phyloP scores from a whole-genome alignment of 805 yeast species.

The Wickerhamiella bombiphila region DNA sequence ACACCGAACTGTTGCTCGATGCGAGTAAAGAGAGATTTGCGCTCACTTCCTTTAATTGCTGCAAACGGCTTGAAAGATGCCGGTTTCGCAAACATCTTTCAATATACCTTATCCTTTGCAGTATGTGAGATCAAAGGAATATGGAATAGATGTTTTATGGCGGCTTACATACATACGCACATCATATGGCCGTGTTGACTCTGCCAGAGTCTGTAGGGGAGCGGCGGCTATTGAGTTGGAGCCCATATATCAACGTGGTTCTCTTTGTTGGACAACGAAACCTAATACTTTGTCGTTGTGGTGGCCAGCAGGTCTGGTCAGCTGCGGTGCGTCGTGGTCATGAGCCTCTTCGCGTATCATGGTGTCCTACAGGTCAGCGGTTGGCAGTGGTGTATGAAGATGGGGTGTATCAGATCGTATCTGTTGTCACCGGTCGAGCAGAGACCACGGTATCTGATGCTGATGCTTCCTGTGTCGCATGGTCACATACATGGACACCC shows the following conservation, averaged over 20 bases:
- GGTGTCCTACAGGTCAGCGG: constrained; percentile 29
- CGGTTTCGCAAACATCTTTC: constrained; percentile 18
- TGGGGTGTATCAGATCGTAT: constrained; percentile 30
- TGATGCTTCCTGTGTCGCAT: constrained; percentile 4
- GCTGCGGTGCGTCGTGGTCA: constrained; percentile 7
- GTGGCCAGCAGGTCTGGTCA: constrained; percentile 19
- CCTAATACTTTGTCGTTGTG: constrained; percentile 11
- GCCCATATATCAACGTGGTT: constrained; percentile 9
- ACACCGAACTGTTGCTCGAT: constrained; percentile 29
- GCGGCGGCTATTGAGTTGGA: constrained; percentile 1
- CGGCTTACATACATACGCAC: background rate
- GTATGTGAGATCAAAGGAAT: background rate
- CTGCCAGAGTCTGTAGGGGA: background rate
- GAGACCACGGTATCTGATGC: constrained; percentile 16
- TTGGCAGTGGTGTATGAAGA: constrained; percentile 35
- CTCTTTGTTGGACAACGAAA: constrained; percentile 8
- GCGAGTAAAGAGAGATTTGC: constrained; percentile 37
- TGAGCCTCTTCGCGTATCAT: constrained; percentile 13
- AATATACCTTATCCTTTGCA: background rate
- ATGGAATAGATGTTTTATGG: background rate
- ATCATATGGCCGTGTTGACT: background rate
- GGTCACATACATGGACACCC: no score
- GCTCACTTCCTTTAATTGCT: constrained; percentile 69
- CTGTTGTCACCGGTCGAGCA: constrained; percentile 33
- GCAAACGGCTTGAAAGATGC: constrained; percentile 49